A percentile compares a stretch with the other conserved stretches of the same genome.
phyloP scores from a whole-genome alignment of 169 alveolate species.

The Prorocentrum cordatum region DNA sequence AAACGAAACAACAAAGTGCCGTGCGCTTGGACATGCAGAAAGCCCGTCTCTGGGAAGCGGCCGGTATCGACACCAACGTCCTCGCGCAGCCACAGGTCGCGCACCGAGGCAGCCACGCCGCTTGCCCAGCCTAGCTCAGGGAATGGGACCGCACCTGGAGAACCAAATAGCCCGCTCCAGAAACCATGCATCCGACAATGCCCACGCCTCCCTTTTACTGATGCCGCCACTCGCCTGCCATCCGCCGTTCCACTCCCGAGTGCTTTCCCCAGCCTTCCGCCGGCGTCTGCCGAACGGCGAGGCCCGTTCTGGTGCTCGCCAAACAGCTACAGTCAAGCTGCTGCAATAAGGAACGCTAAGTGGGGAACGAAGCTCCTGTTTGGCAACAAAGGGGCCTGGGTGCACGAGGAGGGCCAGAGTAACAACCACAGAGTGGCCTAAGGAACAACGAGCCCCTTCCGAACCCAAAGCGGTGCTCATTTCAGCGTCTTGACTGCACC shows the following conservation, averaged over 20 bases:
- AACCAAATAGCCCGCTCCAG: background rate
- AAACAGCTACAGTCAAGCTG: too few relatives aligned
- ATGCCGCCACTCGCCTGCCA: too few relatives aligned
- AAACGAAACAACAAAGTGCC: constrained; percentile 6
- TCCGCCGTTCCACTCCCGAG: background rate
- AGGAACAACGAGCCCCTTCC: too few relatives aligned
- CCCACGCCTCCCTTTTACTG: too few relatives aligned
- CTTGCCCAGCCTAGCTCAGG: constrained; percentile 12
- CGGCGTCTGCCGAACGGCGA: background rate
- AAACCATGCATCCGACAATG: too few relatives aligned
- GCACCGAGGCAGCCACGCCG: constrained; percentile 3
- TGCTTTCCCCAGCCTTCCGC: background rate
- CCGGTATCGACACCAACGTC: background rate
- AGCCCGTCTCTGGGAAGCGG: constrained; percentile 20
- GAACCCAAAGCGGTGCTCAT: too few relatives aligned
- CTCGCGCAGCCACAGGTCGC: constrained; percentile 18
- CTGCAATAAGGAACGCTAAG: too few relatives aligned
- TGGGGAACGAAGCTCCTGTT: too few relatives aligned
- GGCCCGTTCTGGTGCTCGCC: background rate
- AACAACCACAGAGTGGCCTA: too few relatives aligned
- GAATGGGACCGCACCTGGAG: background rate
- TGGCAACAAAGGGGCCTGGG: too few relatives aligned
- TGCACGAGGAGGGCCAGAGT: too few relatives aligned
- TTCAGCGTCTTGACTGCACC: too few relatives aligned
- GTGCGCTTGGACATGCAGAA: background rate